Evolutionary conservation across 495 filamentous ascomycete species (phyloP).

Genomic region (Bryoglossum gracile): DNA sequence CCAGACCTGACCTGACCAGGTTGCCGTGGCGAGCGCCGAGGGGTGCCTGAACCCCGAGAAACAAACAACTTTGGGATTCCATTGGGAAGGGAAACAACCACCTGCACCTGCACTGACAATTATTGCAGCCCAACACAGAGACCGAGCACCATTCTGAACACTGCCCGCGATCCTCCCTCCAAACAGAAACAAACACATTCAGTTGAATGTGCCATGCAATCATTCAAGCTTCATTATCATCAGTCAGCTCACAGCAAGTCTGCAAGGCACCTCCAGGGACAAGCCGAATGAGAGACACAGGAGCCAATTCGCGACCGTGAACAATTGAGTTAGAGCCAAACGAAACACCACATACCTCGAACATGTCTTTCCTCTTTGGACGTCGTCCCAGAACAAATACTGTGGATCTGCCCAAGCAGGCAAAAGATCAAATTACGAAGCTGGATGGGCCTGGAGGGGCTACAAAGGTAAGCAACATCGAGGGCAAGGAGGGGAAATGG

Average conservation of each 20-base stretch:
- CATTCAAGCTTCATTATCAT: not conserved
- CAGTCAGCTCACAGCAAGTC: constrained; percentile 3
- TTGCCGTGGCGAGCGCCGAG: too few species aligned
- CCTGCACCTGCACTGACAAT: too few species aligned
- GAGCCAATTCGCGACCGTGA: constrained; percentile 5
- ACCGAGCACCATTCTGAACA: too few species aligned
- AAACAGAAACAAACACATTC: too few species aligned
- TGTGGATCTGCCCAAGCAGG: constrained; percentile 43
- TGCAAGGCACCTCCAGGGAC: not conserved
- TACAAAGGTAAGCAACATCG: constrained; percentile 38
- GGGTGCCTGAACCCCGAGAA: not conserved
- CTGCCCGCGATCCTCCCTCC: too few species aligned
- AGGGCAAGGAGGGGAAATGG: not conserved
- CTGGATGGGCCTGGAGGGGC: constrained; percentile 44
- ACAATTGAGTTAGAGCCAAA: not conserved
- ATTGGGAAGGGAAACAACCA: too few species aligned
- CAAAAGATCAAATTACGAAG: constrained; percentile 45
- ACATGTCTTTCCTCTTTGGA: constrained; percentile 76
- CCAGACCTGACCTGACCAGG: too few species aligned
- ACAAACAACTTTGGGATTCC: constrained; percentile 4
- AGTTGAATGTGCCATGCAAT: constrained; percentile 3
- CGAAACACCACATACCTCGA: not conserved
- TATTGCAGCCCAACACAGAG: constrained; percentile 3
- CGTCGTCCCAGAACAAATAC: constrained; percentile 53
- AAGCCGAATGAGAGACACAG: constrained; percentile 11